phyloP scores from a whole-genome alignment of 2,329 filamentous ascomycete genomes.

The Colletotrichum sp. region DNA sequence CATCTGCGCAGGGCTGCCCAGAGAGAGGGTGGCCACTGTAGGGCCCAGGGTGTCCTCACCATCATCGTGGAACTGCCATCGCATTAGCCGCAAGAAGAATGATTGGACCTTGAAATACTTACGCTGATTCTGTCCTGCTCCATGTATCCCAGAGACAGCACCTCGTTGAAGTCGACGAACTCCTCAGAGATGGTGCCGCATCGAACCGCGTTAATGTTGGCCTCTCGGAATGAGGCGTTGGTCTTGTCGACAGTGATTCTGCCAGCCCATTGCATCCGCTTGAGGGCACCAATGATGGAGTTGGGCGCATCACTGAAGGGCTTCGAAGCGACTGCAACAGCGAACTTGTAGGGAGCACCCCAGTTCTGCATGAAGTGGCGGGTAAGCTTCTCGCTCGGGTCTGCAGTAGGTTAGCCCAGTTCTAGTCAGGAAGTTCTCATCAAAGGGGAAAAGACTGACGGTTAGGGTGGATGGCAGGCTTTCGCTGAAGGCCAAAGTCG shows the following conservation, averaged over 20 bases:
- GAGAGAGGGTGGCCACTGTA: slow-evolving; percentile 65
- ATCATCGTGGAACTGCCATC: slow-evolving; percentile 66
- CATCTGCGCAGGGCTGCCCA: slow-evolving; percentile 66
- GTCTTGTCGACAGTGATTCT: slow-evolving; percentile 39
- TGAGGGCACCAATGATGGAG: slow-evolving; percentile 53
- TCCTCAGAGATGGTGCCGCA: slow-evolving; percentile 26
- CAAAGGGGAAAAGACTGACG: slow-evolving; percentile 28
- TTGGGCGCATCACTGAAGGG: slow-evolving; percentile 53
- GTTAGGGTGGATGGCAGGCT: slow-evolving; percentile 36
- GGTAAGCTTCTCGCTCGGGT: slow-evolving; percentile 47
- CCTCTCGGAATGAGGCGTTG: slow-evolving; percentile 16
- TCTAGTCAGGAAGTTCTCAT: slow-evolving; percentile 11
- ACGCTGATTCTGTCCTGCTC: slow-evolving; percentile 62
- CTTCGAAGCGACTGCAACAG: slow-evolving; percentile 57
- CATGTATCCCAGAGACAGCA: slow-evolving; percentile 68
- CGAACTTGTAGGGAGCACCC: slow-evolving; percentile 72
- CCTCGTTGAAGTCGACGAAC: slow-evolving; percentile 63
- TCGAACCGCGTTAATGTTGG: background rate
- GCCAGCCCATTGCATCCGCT: slow-evolving; percentile 61
- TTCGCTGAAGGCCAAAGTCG: slow-evolving; percentile 52
- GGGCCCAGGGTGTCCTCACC: slow-evolving; percentile 67
- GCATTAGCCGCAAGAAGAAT: background rate
- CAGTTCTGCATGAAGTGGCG: slow-evolving; percentile 61
- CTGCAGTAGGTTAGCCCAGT: slow-evolving; percentile 31
- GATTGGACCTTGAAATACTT: slow-evolving; percentile 25